phyloP scores from a whole-genome alignment of 805 yeast genomes.

The Pichia gijzeniarum region DNA sequence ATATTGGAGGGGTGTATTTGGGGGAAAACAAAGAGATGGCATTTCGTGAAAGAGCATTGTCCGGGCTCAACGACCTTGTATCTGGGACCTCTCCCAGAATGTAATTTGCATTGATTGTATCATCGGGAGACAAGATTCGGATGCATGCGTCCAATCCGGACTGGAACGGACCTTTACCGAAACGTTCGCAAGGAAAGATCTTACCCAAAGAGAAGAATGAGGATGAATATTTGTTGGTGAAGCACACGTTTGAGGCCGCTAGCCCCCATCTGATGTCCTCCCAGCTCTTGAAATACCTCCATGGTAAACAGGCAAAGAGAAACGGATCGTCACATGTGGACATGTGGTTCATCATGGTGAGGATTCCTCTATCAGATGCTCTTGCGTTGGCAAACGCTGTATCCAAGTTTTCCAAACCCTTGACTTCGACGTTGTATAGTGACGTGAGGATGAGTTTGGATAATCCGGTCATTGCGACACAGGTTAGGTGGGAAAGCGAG shows the following conservation, averaged over 20 bases:
- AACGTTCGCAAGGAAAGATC: conserved; percentile 77
- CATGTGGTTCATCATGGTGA: conserved; percentile 93
- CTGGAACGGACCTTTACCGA: conserved; percentile 92
- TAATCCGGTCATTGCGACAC: conserved; percentile 55
- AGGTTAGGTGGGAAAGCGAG: conserved; percentile 58
- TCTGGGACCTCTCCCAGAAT: conserved; percentile 18
- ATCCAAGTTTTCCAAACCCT: conserved; percentile 58
- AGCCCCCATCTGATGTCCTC: conserved; percentile 86
- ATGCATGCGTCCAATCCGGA: conserved; percentile 84
- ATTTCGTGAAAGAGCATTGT: conserved; percentile 3
- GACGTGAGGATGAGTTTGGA: conserved; percentile 57
- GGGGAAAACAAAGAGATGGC: conserved; percentile 23
- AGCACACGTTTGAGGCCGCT: conserved; percentile 90
- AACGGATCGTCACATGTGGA: conserved; percentile 89
- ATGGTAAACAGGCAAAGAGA: conserved; percentile 80
- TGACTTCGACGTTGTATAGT: conserved; percentile 57
- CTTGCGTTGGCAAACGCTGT: conserved; percentile 57
- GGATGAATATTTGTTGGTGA: conserved; percentile 44
- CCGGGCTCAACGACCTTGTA: background rate
- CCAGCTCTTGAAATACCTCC: conserved; percentile 53
- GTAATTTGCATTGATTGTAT: conserved; percentile 44
- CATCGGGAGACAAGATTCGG: conserved; percentile 72
- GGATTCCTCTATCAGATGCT: conserved; percentile 61
- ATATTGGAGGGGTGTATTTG: conserved; percentile 47
- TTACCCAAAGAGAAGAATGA: conserved; percentile 82